Evolutionary conservation across 179 eudicot genomes (phyloP), one percentile per base, ranked within the genome.

Genomic region (Vitellaria paradoxa): DNA sequence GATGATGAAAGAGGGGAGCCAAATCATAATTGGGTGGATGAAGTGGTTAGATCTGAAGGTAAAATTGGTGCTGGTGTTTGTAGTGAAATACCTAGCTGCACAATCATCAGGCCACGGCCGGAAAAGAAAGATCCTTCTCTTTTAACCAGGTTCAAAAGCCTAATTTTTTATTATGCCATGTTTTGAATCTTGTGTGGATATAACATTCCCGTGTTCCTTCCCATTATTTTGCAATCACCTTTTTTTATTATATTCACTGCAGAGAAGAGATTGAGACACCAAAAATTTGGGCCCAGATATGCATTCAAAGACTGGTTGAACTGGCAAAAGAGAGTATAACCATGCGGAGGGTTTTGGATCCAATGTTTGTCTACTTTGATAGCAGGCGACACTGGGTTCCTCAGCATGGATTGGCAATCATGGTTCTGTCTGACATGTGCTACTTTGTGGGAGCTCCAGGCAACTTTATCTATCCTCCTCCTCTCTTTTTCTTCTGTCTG

Each of bases 11-110:
- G 82, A 70, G 88, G 85, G 77, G 91, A 86, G 59, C 87, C 84
- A 64, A 92, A 92, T 74, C 94, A 89, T 82, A 89, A 93, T 76
- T 93, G 99, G 99, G 93, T 93, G 69, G 87, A 94, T 85, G 99
- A 96, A 84, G 98, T 96, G 53, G 86, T 92, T 64, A 87, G 97
- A 84, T 85, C 90, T 81, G 94, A 89, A 80, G 98, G 90, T 80
- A 84, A 89, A 77, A 84, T 77, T 53, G 82, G 83, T 59, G 83
- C 87, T 72, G 82, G 82, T 56, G 82, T 79, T 76, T 88, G 88
- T 73, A 84, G 74, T 82, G 88, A 87, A 76, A 73, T 74, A 68
- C 76, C 87, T 72, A 75, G 89, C 77, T 69, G 79, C 82, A 64
- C 81, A 73, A 69, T 74, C 74, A 73, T 88, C 69, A 87, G 94